Conservation (phyloP, 176 grass and related monocot genomes). For the Eleusine indica region DNA sequence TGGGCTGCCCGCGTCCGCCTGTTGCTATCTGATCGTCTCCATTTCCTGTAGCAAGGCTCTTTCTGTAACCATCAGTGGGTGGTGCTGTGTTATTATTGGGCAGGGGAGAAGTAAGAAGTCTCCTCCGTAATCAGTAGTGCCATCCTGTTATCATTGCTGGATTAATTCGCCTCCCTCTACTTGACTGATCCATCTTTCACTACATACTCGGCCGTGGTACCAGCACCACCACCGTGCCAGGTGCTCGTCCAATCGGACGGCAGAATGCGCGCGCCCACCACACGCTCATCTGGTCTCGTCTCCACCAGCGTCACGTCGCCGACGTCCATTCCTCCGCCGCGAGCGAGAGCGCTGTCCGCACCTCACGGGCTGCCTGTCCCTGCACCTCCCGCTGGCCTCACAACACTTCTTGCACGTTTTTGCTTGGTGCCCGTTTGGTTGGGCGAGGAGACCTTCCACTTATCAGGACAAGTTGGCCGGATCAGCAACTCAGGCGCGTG, state of each 20-base stretch:
- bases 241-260: too few species aligned
- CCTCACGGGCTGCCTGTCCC: background rate
- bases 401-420: background rate
- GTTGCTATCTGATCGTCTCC: background rate
- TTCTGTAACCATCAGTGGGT: too few species aligned
- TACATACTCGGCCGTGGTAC: too few species aligned
- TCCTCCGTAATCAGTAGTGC: background rate
- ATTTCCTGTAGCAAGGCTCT: too few species aligned
- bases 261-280: background rate
- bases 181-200: background rate
- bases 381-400: too few species aligned
- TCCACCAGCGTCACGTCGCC: background rate
- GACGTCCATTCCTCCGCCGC: too few species aligned
- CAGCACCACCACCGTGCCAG: background rate
- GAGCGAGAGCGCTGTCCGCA: background rate
- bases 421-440: background rate
- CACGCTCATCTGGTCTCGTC: background rate
- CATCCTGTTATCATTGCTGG: background rate
- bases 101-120: background rate
- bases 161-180: background rate
- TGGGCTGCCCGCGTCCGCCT: background rate
- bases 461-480: too few species aligned
- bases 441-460: too few species aligned
- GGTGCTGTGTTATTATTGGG: background rate
- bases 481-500: too few species aligned